A percentile compares a stretch with the other conserved stretches of the same genome.
These are phyloP conservation scores for Meira miltonrushii DNA, from an alignment of 1,284 basidiomycete genomes.

Conservation along the genomic window DNA sequence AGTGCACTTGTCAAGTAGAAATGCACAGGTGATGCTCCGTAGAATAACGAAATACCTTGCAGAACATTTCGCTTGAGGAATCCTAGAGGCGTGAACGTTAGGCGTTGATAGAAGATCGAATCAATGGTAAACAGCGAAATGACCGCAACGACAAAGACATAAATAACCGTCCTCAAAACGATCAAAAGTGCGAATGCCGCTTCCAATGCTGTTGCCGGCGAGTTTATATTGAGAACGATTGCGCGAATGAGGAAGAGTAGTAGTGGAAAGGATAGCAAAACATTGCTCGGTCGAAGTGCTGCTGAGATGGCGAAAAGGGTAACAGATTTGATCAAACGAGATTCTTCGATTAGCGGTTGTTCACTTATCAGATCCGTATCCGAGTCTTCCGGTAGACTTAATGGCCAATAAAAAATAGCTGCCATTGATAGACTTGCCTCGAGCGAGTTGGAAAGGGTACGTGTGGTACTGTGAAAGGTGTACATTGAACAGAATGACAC, in stretches of 20 bases:
- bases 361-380: background rate
- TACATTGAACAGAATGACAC: slow-evolving; percentile 63
- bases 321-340: background rate
- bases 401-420: slow-evolving; percentile 72
- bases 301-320: background rate
- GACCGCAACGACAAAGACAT: background rate
- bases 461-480: slow-evolving; percentile 73
- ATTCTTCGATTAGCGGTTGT: background rate
- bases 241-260: background rate
- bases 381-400: slow-evolving; percentile 9
- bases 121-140: slow-evolving; percentile 57
- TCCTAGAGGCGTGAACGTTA: slow-evolving; percentile 73
- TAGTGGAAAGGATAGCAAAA: slow-evolving; percentile 3
- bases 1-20: slow-evolving; percentile 84
- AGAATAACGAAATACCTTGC: slow-evolving; percentile 72
- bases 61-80: slow-evolving; percentile 71
- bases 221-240: background rate
- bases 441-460: slow-evolving; percentile 86
- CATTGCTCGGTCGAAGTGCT: slow-evolving; percentile 1
- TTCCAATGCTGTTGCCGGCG: slow-evolving; percentile 7
- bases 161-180: background rate
- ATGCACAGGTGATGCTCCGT: slow-evolving; percentile 79
- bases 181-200: background rate
- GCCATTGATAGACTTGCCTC: slow-evolving; percentile 79
- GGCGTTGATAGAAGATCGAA: slow-evolving; percentile 64